Evolutionary conservation across 768 basidiomycete species (phyloP).

Genomic region (Boletus fagicola): DNA sequence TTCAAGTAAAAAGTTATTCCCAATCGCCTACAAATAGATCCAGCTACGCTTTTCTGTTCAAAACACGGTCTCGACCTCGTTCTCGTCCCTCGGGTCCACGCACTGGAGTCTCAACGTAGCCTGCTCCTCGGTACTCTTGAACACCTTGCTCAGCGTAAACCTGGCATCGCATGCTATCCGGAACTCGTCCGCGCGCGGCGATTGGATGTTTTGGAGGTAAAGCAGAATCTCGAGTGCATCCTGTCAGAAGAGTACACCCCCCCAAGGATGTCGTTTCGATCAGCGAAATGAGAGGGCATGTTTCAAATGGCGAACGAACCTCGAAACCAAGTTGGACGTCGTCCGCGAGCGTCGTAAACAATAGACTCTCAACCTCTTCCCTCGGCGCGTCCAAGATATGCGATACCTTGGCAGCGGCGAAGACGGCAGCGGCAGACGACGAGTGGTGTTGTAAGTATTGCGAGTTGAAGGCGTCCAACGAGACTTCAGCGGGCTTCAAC

Average conservation of each 20-base stretch:
- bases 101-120: constrained; percentile 35
- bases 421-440: constrained; percentile 46
- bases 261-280: not conserved
- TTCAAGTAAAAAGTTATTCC: not conserved
- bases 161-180: constrained; percentile 47
- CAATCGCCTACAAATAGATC: not conserved
- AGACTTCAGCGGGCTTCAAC: constrained; percentile 55
- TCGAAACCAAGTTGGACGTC: constrained; percentile 45
- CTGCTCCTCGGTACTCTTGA: constrained; percentile 57
- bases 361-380: constrained; percentile 58
- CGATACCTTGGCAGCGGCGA: constrained; percentile 63
- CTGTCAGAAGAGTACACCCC: constrained; percentile 33
- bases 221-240: constrained; percentile 47
- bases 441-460: constrained; percentile 71
- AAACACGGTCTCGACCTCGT: constrained; percentile 24
- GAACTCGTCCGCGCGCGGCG: constrained; percentile 61
- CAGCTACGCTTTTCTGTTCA: constrained; percentile 5
- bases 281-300: not conserved
- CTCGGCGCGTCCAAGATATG: constrained; percentile 44
- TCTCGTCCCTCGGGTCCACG: constrained; percentile 21
- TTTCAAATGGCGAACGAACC: constrained; percentile 32
- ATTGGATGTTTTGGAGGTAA: constrained; percentile 51
- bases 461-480: constrained; percentile 67
- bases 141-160: constrained; percentile 65
- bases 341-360: constrained; percentile 49